A percentile compares a stretch with the other conserved stretches of the same genome.
Evolutionary conservation across 2,329 filamentous ascomycete genomes (phyloP).

Genomic region (Hirsutella rhossiliensis): DNA sequence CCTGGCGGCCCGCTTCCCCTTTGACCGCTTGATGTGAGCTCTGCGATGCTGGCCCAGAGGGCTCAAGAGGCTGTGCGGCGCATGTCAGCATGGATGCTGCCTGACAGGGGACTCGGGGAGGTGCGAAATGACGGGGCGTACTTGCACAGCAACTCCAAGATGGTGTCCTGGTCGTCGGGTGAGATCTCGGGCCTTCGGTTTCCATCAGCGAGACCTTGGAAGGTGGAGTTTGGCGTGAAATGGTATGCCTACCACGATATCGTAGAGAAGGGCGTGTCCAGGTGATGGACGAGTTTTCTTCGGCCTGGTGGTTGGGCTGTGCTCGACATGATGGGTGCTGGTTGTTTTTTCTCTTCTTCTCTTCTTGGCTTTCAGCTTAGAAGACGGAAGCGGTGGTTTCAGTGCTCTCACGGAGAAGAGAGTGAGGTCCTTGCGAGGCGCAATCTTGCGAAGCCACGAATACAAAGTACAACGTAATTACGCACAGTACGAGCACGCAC

Average conservation of each 20-base stretch:
- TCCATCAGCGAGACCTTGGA: not conserved
- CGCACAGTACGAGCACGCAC: too few species aligned
- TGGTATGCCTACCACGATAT: slow-evolving; percentile 42
- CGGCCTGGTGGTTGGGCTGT: slow-evolving; percentile 16
- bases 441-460: too few species aligned
- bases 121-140: slow-evolving; percentile 18
- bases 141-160: slow-evolving; percentile 57
- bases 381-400: too few species aligned
- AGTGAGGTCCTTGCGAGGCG: too few species aligned
- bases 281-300: slow-evolving; percentile 50
- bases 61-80: slow-evolving; percentile 38
- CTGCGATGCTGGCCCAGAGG: slow-evolving; percentile 52
- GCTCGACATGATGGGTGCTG: slow-evolving; percentile 10
- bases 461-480: too few species aligned
- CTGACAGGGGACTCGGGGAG: not conserved
- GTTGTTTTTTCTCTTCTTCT: too few species aligned
- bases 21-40: slow-evolving; percentile 41
- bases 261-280: slow-evolving; percentile 52
- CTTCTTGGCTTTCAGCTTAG: too few species aligned
- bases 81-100: not conserved
- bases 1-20: slow-evolving; percentile 43
- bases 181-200: slow-evolving; percentile 46
- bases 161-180: slow-evolving; percentile 46
- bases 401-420: too few species aligned
- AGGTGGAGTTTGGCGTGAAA: not conserved